Percentiles rank a stretch among this genome's conserved stretches.
Evolutionary conservation across 2,329 filamentous ascomycete genomes (phyloP).

Genomic region (Phyllosticta capitalensis): DNA sequence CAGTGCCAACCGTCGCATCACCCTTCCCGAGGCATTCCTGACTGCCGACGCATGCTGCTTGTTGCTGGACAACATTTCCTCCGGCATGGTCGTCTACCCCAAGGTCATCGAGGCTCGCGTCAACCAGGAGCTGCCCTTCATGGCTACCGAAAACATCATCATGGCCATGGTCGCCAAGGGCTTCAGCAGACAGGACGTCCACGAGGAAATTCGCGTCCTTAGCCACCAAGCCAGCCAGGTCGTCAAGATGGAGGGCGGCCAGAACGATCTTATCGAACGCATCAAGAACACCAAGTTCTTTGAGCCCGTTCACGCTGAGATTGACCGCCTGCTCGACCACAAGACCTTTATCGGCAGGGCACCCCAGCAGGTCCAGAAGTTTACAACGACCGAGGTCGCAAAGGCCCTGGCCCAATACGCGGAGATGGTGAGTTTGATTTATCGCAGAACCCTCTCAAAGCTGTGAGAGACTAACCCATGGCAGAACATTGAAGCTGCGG

Average conservation of each 20-base stretch:
- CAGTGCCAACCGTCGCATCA: constrained; percentile 54
- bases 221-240: constrained; percentile 64
- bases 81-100: constrained; percentile 67
- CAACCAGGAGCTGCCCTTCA: constrained; percentile 75
- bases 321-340: constrained; percentile 59
- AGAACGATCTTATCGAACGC: constrained; percentile 73
- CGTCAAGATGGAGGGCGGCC: constrained; percentile 61
- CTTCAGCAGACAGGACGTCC: constrained; percentile 66
- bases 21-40: constrained; percentile 40
- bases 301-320: constrained; percentile 55
- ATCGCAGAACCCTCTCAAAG: not conserved
- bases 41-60: constrained; percentile 50
- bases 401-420: constrained; percentile 4
- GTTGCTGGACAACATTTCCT: constrained; percentile 64
- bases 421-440: constrained; percentile 3
- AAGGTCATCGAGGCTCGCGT: constrained; percentile 58
- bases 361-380: constrained; percentile 45
- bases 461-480: not conserved
- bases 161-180: constrained; percentile 65
- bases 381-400: constrained; percentile 19
- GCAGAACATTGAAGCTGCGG: constrained; percentile 3
- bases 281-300: constrained; percentile 69
- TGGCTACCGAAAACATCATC: constrained; percentile 53
- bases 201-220: constrained; percentile 76
- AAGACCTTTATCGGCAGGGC: constrained; percentile 49